Evolutionary conservation across 352 stramenopile genomes (phyloP).

Genomic region (Globisporangium apiculatum): DNA sequence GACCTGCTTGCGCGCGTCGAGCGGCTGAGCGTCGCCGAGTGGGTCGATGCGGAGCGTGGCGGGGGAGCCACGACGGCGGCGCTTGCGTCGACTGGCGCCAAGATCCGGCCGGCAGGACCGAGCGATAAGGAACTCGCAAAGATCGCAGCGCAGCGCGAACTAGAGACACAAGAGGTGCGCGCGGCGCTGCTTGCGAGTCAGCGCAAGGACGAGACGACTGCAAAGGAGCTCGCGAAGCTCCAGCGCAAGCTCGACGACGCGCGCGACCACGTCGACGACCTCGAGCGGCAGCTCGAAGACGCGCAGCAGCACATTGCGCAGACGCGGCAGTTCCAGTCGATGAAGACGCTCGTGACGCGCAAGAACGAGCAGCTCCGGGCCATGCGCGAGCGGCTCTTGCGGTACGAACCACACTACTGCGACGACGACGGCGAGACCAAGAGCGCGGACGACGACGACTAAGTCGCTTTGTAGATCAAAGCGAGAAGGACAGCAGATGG

Average conservation of each 20-base stretch:
- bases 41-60: conserved; percentile 33
- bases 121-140: conserved; percentile 18
- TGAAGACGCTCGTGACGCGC: conserved; percentile 74
- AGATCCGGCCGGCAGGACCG: neutral
- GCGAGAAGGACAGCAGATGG: too few species aligned
- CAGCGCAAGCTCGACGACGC: conserved; percentile 54
- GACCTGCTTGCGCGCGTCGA: conserved; percentile 72
- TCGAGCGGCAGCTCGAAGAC: conserved; percentile 53
- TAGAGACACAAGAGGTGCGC: conserved; percentile 43
- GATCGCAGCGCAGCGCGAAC: conserved; percentile 29
- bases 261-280: conserved; percentile 41
- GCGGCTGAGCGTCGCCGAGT: conserved; percentile 68
- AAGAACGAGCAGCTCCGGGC: conserved; percentile 80
- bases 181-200: conserved; percentile 38
- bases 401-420: conserved; percentile 64
- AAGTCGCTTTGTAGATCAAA: too few species aligned
- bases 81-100: conserved; percentile 1
- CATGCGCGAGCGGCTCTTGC: conserved; percentile 55
- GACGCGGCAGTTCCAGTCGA: conserved; percentile 78
- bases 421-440: conserved; percentile 25
- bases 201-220: conserved; percentile 39
- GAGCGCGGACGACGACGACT: conserved; percentile 11
- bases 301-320: conserved; percentile 59
- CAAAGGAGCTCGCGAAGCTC: conserved; percentile 41
- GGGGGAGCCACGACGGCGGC: conserved; percentile 17